Evolutionary conservation across 305 asterid species (phyloP).

Genomic region (Fraxinus sp.): DNA sequence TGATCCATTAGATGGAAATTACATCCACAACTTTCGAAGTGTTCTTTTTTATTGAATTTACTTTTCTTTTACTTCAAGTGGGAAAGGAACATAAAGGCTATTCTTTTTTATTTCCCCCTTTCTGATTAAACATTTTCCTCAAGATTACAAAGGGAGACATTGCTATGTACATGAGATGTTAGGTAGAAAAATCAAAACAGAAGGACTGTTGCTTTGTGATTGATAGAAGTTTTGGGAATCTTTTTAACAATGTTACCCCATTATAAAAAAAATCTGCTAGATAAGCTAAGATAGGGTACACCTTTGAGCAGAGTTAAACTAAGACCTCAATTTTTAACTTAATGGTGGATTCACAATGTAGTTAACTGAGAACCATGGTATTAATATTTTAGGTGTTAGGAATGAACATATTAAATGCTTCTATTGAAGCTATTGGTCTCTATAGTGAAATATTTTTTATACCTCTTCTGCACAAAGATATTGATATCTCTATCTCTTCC

Average conservation of each 20-base stretch:
- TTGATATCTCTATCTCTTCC: constrained; percentile 85
- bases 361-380: background rate
- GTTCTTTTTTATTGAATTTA: background rate
- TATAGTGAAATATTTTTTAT: constrained; percentile 11
- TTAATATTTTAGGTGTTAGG: background rate
- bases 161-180: background rate
- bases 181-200: background rate
- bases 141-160: background rate
- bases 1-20: background rate
- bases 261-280: background rate
- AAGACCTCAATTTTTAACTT: background rate
- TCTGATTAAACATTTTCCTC: background rate
- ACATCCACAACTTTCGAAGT: background rate
- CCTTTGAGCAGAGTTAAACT: background rate
- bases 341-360: background rate
- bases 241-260: background rate
- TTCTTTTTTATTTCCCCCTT: background rate
- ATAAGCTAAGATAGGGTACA: background rate
- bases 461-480: constrained; percentile 87
- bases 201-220: background rate
- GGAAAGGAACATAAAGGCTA: background rate
- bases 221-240: background rate
- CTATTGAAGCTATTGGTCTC: background rate
- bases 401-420: background rate
- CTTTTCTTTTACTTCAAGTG: background rate